Base-by-base conservation (phyloP, 345 rosid genomes). In the Toxicodendron radicans region DNA sequence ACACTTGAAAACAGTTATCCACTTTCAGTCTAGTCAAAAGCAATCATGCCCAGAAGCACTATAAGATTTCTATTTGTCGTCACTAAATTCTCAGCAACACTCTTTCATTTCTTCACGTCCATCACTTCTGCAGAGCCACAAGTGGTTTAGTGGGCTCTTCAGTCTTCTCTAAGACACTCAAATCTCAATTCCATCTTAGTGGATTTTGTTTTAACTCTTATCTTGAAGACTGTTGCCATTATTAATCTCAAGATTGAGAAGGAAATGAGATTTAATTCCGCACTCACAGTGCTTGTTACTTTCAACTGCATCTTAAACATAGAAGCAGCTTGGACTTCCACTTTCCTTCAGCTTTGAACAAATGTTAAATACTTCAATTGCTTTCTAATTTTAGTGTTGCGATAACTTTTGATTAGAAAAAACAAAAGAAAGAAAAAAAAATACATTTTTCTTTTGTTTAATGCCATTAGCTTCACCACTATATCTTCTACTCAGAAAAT, bases 141-240 rank as follows among this genome's bases (percentile, higher is more conserved):
- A 63, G 58, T 69, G 75, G 54, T 68, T 53, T 64, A 30, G 64
- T 78, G 84, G 58, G 69, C 27, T 78, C 68, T 41, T 57, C 72
- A 63, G 68, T 62, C 64, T 65, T 61, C 59, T 61, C 58, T 57
- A 60, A 33, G 51, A 75, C 79, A 69, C 75, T 64, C 18, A 57
- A 27, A 61, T 14, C 23, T 21, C 24, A 48, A 48, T 20, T 23
- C 71, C 45, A 54, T 61, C 72, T 45, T 46, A 20, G 77, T 75
- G 76, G 62, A 35, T n/a, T 52, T 54, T 20, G 1, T 33, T n/a
- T 7, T 5, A 38, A 51, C 23, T 56, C 64, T 24, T 45, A 64
- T 64, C 30, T 18, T 16, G 53, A 63, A 69, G 4, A 54, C 20
- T 17, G 23, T 23, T 64, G 3, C 20, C 53, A 51, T 48, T n/a